Evolutionary conservation across 2,329 filamentous ascomycete genomes (phyloP).

Genomic region (Cladosporium phlei): DNA sequence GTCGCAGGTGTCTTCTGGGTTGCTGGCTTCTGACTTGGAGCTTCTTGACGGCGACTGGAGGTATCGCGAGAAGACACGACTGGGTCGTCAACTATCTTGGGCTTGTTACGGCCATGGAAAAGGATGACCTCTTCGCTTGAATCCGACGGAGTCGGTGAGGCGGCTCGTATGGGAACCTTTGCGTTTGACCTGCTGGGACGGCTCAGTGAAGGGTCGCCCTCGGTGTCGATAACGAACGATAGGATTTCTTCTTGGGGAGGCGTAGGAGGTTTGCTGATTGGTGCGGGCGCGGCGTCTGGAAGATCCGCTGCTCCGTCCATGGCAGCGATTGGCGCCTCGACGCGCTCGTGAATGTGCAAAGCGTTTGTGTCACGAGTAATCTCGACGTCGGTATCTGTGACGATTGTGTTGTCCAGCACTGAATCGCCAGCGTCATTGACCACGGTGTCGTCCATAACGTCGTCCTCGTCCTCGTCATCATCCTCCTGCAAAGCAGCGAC

Average conservation of each 20-base stretch:
- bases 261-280: constrained; percentile 5
- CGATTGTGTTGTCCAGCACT: constrained; percentile 26
- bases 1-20: not conserved
- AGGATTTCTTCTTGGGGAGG: constrained; percentile 15
- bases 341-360: constrained; percentile 12
- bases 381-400: constrained; percentile 28
- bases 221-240: constrained; percentile 31
- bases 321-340: constrained; percentile 1
- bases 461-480: constrained; percentile 20
- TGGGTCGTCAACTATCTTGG: constrained; percentile 26
- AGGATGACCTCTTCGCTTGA: constrained; percentile 72
- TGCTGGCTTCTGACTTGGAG: not conserved
- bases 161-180: constrained; percentile 25
- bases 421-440: constrained; percentile 6
- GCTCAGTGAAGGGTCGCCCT: constrained; percentile 27
- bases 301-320: constrained; percentile 8
- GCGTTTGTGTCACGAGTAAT: constrained; percentile 21
- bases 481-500: constrained; percentile 18
- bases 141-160: constrained; percentile 44
- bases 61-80: constrained; percentile 3
- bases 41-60: not conserved
- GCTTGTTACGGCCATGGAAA: constrained; percentile 52
- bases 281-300: not conserved
- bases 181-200: constrained; percentile 14
- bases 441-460: constrained; percentile 2